Evolutionary conservation across 345 rosid species (phyloP), one percentile per base, ranked within the genome.

Genomic region (Acer yangbiense): DNA sequence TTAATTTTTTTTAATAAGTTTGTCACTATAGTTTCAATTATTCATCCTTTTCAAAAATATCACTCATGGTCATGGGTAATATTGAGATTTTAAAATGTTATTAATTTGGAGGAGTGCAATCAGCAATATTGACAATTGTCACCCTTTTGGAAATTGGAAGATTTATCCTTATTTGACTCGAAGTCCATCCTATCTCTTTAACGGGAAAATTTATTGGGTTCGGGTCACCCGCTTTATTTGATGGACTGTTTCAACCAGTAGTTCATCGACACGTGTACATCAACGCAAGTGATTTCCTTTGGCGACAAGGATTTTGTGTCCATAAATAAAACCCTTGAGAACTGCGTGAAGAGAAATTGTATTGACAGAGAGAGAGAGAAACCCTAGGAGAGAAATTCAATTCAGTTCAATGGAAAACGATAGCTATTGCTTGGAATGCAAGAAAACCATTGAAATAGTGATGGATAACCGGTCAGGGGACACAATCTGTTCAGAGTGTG

Each of bases 351-450:
- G 46, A 43, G 46, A 43, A 43, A 7, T 8, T 43, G 9, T 8
- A 43, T 7, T 43, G 46, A 16, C 16, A 18, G 0, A 32, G 35
- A 32, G 39, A 18, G 17, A 12, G 7, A 6, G 55, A 60, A 48
- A 46, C 18, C 16, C 48, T 7, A 63, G 21, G 39, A 35, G 17
- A 14, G 12, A 41, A 41, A 43, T 9, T 43, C 10, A 8, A 43
- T 9, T 43, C 10, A 8, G 8, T 7, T 2, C 13, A 39, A 63
- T 63, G 35, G 48, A 74, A 1, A 2, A n/a, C 3, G 71, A 18
- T 6, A 57, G 7, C 35, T 69, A 62, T 14, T 80, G 79, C 39
- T 10, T 6, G 10, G 83, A 71, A 2, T 76, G 83, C 74, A 76
- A 65, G 68, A 16, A 50, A 10, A 1, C 17, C 65, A 52, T 77